Base-by-base conservation (phyloP, 306 rosid genomes). In the Lathyrus oleraceus region DNA sequence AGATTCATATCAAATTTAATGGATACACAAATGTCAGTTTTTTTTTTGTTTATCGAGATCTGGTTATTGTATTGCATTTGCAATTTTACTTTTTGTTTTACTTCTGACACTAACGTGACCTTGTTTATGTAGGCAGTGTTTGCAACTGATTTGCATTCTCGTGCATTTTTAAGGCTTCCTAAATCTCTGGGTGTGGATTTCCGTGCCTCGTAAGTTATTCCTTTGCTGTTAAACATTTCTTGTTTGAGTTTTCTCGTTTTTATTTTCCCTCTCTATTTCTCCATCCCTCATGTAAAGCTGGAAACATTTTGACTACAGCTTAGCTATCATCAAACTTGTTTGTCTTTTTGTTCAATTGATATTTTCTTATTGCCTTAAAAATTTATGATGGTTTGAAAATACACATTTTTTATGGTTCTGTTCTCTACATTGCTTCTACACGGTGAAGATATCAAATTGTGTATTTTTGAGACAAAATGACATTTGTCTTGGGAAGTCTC, bases 151-250 rank as follows among this genome's bases (percentile, higher is more conserved):
- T 85, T 94, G 86, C 92, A 94, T 70, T 90, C 97, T 78, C 96
- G 98, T 30, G 78, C 87, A 66, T 88, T 88, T 77, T 82, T 90
- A 78, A 91, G 81, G 73, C 98, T 94, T 78, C 98, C 98, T 45
- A 94, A 94, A 73, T 94, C 98, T 51, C 51, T 89, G 62, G 98
- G 97, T 76, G 98, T 90, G 61, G 98, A 94, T 76, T 94, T 94
- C 68, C 96, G 98, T 74, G 98, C 98, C 45, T 90, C 98, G 98
- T 94, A 85, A 87, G 98, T 84, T 69, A 44, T 71, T 69, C 19
- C 48, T 62, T 63, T 54, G 19, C 40, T 57, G 92, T 79, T 69
- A 49, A 71, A 66, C 25, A 39, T 67, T 69, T 54, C 20, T 25
- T 61, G 13, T 43, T 68, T 54, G 28, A 56, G 27, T 56, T 74